phyloP scores from a whole-genome alignment of 73 alveolate species.

The Paramecium biaurelia region DNA sequence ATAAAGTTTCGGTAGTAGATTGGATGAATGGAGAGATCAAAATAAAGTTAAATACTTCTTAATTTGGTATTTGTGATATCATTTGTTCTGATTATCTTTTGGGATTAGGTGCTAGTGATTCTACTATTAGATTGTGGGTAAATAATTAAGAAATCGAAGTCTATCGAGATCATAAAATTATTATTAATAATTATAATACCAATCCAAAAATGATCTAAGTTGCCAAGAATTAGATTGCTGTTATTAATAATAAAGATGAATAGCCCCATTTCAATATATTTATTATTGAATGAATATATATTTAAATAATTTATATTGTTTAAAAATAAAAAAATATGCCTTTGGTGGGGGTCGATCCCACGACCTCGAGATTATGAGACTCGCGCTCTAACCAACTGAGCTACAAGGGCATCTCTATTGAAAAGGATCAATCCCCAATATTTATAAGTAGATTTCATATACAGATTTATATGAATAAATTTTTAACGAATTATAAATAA shows the following conservation, averaged over 20 bases:
- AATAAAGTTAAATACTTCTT: not conserved
- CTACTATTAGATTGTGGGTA: constrained; percentile 35
- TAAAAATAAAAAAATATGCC: constrained; percentile 50
- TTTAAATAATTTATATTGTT: not conserved
- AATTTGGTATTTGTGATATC: constrained; percentile 38
- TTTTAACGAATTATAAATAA: constrained; percentile 33
- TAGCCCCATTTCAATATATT: constrained; percentile 14
- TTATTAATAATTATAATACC: constrained; percentile 14
- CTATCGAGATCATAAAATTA: not conserved
- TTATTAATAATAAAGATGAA: constrained; percentile 9
- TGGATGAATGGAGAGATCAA: constrained; percentile 45
- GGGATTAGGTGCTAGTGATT: constrained; percentile 50
- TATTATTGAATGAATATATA: not conserved
- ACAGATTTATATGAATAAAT: not conserved
- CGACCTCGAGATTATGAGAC: constrained; percentile 74
- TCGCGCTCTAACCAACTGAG: constrained; percentile 75
- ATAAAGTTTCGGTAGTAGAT: constrained; percentile 13
- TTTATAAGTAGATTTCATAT: not conserved
- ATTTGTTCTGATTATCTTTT: not conserved
- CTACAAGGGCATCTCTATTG: constrained; percentile 60
- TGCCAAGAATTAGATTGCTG: not conserved
- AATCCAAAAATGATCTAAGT: constrained; percentile 12
- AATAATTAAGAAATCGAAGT: not conserved
- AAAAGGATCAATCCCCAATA: not conserved
- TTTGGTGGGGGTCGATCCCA: constrained; percentile 70